Base-by-base conservation (phyloP, 192 early-diverging fungal genomes). In the Lobosporangium transversale region DNA sequence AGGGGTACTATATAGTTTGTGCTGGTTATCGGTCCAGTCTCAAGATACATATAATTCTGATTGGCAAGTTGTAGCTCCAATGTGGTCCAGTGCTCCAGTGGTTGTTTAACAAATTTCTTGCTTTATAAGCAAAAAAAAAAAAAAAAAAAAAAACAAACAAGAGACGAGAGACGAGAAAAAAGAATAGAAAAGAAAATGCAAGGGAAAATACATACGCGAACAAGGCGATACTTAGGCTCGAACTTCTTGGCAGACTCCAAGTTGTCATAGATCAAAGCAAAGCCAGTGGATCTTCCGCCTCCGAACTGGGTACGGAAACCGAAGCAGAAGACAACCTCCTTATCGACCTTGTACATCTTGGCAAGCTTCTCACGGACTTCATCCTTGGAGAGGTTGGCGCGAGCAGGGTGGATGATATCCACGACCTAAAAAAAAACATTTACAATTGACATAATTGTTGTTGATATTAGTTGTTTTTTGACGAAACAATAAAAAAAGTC, bases 191-290 rank as follows among this genome's bases (percentile, higher is more conserved):
- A 31, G 10, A 53, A 53, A 43, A 14, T 44, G 17, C 32, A 26
- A 47, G 9, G 48, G 15, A 32, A 29, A 43, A 45, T 62, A 83
- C 70, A 64, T 76, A 84, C 92, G 87, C 97, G 86, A 35, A 91
- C 88, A 58, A 96, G 89, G 74, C 97, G 89, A 92, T 93, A 94
- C 89, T 97, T 99, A 82, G 97, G 97, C 89, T 99, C 96, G 79
- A 97, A 94, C 91, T 96, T 97, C 93, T 96, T 97, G 79, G 90
- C 90, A 60, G 93, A 84, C 65, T 97, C 95, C 71, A 96, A 80
- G 68, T 87, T 87, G 86, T 99, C 96, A 92, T 99, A 99, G 88
- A 99, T 92, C 73, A 97, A 87, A 55, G 89, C 94, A 79, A 97
- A 98, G 55, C 97, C 97, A 66, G 94, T 96, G 35, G 94, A 91